Conservation (phyloP, 176 grass and related monocot genomes). For the Puya raimondii region DNA sequence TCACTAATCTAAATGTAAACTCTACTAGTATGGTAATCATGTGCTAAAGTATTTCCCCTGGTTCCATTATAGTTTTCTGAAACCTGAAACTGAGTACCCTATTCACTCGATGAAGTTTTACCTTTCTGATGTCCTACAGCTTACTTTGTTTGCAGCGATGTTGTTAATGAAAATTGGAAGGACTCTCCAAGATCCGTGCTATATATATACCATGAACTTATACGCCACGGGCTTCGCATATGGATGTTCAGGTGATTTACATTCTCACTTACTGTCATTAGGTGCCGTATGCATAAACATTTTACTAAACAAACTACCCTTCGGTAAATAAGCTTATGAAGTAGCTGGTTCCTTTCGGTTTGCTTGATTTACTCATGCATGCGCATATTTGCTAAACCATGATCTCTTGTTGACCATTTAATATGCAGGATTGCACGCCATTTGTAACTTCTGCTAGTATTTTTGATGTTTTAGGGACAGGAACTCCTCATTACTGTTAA, state of each 20-base stretch:
- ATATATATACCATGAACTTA: conserved; percentile 89
- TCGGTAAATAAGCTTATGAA: not conserved
- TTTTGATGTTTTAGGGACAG: not conserved
- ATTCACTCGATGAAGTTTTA: not conserved
- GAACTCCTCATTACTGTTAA: not conserved
- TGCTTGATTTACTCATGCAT: not conserved
- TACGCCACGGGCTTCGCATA: conserved; percentile 72
- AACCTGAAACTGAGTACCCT: not conserved
- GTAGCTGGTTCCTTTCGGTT: not conserved
- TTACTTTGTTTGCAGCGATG: conserved; percentile 35
- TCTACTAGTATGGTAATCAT: too few relatives aligned
- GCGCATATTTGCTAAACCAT: not conserved
- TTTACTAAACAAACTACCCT: not conserved
- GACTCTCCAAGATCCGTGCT: conserved; percentile 73
- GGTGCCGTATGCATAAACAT: not conserved
- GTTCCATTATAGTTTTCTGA: too few relatives aligned
- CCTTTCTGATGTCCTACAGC: conserved; percentile 17
- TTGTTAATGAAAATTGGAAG: conserved; percentile 57
- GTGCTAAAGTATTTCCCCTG: too few relatives aligned
- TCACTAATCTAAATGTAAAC: too few relatives aligned
- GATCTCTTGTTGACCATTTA: not conserved
- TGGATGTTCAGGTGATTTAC: conserved; percentile 96
- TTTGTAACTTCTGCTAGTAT: not conserved
- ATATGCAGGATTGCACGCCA: not conserved
- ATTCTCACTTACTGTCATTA: not conserved